Percentiles rank a stretch among this genome's conserved stretches.
phyloP scores from a whole-genome alignment of 2,329 filamentous ascomycete species.

The Alternaria ventricosa region DNA sequence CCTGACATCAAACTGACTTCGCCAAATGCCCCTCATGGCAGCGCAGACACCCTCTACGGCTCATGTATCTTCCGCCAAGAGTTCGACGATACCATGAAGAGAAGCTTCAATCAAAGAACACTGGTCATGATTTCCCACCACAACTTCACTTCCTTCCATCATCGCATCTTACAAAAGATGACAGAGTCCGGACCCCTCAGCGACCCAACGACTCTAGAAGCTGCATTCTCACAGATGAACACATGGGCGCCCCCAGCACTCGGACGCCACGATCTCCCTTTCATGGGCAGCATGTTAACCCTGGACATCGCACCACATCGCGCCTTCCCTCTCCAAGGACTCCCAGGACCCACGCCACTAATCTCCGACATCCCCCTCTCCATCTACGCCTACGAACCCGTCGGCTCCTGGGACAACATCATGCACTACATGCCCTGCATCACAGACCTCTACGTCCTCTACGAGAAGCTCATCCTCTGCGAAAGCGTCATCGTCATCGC shows the following conservation, averaged over 20 bases:
- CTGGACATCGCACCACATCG: constrained; percentile 51
- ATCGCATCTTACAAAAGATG: constrained; percentile 45
- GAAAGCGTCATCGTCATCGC: constrained; percentile 51
- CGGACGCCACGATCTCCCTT: constrained; percentile 48
- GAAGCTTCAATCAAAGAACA: constrained; percentile 52
- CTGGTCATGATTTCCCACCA: constrained; percentile 51
- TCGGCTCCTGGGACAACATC: constrained; percentile 48
- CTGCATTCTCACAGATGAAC: constrained; percentile 46
- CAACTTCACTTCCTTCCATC: constrained; percentile 48
- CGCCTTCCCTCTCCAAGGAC: constrained; percentile 50
- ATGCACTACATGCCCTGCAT: constrained; percentile 51
- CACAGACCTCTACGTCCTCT: constrained; percentile 50
- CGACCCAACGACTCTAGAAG: constrained; percentile 48
- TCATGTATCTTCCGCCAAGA: constrained; percentile 52
- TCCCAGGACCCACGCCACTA: constrained; percentile 37
- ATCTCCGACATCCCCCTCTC: constrained; percentile 40
- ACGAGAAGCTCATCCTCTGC: constrained; percentile 51
- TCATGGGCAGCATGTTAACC: constrained; percentile 46
- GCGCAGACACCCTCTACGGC: constrained; percentile 44
- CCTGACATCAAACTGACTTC: constrained; percentile 63
- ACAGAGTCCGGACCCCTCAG: constrained; percentile 47
- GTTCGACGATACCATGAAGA: constrained; percentile 50
- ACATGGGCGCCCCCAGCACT: constrained; percentile 47
- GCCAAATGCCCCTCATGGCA: constrained; percentile 49
- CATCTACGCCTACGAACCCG: constrained; percentile 51